Percentiles rank a stretch among this genome's conserved stretches.
Evolutionary conservation across 306 rosid genomes (phyloP).

Genomic region (Quercus wislizeni): DNA sequence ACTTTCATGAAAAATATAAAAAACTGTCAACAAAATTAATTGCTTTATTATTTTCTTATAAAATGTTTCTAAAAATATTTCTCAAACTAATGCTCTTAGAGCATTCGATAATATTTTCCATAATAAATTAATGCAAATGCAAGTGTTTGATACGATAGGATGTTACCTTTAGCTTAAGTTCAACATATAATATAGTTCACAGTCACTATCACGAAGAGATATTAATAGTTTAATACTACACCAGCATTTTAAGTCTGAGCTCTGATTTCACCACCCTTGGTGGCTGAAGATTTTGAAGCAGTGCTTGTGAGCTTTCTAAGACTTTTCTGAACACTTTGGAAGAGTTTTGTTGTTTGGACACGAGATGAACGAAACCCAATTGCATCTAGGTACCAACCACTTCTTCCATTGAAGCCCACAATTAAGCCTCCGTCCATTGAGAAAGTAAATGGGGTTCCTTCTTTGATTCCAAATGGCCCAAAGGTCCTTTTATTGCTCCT

Average conservation of each 20-base stretch:
- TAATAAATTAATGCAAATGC: too few species aligned
- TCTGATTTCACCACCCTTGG: background rate
- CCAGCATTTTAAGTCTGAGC: background rate
- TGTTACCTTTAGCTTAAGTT: too few species aligned
- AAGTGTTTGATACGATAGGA: too few species aligned
- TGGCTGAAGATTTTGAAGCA: slow-evolving; percentile 27
- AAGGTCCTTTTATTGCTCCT: slow-evolving; percentile 51
- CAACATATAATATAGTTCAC: too few species aligned
- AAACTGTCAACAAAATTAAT: too few species aligned
- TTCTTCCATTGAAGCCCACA: slow-evolving; percentile 55
- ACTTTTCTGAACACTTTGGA: slow-evolving; percentile 38
- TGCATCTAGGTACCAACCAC: slow-evolving; percentile 53
- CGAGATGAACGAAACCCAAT: slow-evolving; percentile 36
- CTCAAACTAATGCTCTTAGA: rapidly evolving
- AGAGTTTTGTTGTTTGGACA: slow-evolving; percentile 27
- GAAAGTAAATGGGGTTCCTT: slow-evolving; percentile 62
- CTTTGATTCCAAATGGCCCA: slow-evolving; percentile 59
- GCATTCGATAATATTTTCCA: too few species aligned
- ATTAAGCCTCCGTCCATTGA: slow-evolving; percentile 48
- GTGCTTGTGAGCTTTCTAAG: slow-evolving; percentile 32
- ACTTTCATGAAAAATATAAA: too few species aligned
- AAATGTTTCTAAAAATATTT: too few species aligned
- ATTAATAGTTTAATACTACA: too few species aligned
- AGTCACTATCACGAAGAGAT: too few species aligned
- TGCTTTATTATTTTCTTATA: too few species aligned